These are phyloP conservation scores for Solanum verrucosum DNA, from an alignment of 257 asterid genomes.

Conservation along the genomic window DNA sequence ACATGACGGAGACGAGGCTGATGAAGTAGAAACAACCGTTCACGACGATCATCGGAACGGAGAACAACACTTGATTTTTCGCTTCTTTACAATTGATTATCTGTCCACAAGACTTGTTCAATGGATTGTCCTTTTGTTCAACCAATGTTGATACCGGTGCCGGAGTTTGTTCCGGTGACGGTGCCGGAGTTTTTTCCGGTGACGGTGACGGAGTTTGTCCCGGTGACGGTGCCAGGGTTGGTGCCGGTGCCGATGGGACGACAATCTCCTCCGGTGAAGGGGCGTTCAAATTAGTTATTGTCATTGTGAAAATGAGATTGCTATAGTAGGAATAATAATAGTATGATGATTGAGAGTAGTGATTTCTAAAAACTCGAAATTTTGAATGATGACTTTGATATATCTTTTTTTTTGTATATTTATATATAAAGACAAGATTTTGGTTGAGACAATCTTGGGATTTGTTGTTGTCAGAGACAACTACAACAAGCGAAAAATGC, in stretches of 20 bases:
- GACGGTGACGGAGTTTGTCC: no score
- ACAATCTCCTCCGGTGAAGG: not conserved
- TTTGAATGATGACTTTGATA: not conserved
- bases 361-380: not conserved
- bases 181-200: no score
- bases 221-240: not conserved
- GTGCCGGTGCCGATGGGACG: not conserved
- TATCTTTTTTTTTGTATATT: not conserved
- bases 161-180: not conserved
- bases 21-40: conserved; percentile 9
- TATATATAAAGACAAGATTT: not conserved
- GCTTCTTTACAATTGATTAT: conserved; percentile 4
- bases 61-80: not conserved
- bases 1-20: conserved; percentile 16
- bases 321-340: not conserved
- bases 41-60: conserved; percentile 14
- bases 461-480: not conserved
- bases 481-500: not conserved
- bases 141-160: not conserved
- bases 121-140: not conserved
- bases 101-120: not conserved
- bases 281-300: not conserved
- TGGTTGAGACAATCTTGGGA: not conserved
- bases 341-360: not conserved
- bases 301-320: not conserved